Percentiles rank a stretch among this genome's conserved stretches.
Conservation (phyloP, 306 rosid genomes). For the Cicer judaicum region DNA sequence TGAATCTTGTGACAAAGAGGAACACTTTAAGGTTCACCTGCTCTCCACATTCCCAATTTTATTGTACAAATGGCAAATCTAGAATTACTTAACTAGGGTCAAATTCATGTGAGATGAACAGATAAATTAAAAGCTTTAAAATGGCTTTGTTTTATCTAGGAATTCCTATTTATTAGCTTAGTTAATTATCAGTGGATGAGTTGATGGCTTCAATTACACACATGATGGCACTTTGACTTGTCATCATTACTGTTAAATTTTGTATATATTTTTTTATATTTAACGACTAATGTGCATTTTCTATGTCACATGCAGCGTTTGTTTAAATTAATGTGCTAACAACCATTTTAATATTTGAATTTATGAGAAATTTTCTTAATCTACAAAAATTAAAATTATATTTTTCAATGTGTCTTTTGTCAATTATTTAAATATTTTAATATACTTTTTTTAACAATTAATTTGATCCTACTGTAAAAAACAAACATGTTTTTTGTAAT, state of each 20-base stretch:
- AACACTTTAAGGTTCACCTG: conserved; percentile 53
- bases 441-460: too few species aligned
- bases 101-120: conserved; percentile 26
- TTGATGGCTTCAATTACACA: conserved; percentile 38
- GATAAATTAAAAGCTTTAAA: conserved; percentile 39
- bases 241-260: conserved; percentile 30
- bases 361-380: too few species aligned
- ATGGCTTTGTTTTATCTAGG: conserved; percentile 33
- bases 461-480: too few species aligned
- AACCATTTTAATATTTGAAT: too few species aligned
- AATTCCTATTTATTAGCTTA: conserved; percentile 25
- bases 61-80: conserved; percentile 16
- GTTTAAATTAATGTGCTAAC: not conserved
- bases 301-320: conserved; percentile 12
- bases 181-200: conserved; percentile 43
- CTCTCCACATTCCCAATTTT: conserved; percentile 47
- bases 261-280: not conserved
- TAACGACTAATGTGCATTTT: conserved; percentile 18
- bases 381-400: too few species aligned
- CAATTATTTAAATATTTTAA: too few species aligned
- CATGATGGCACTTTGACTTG: conserved; percentile 40
- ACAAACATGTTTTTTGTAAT: not conserved
- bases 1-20: conserved; percentile 61
- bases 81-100: conserved; percentile 41
- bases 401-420: too few species aligned